Conservation (phyloP, 2,329 filamentous ascomycete genomes). For the Neonectria faginata region DNA sequence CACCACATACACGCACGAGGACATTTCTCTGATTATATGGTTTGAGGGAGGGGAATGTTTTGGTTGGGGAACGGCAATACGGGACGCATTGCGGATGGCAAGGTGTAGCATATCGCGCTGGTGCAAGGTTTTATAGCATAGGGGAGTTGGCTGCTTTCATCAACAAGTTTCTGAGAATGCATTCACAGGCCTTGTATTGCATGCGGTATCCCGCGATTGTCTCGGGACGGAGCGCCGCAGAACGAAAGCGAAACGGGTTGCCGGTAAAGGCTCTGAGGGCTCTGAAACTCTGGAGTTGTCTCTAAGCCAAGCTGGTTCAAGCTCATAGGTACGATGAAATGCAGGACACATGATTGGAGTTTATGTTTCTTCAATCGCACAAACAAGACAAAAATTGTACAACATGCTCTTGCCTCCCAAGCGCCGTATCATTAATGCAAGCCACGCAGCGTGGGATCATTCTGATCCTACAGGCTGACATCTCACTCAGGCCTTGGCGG, state of each 20-base stretch:
- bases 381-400: background rate
- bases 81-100: conserved; percentile 27
- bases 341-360: too few relatives aligned
- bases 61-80: conserved; percentile 16
- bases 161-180: conserved; percentile 9
- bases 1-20: conserved; percentile 35
- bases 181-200: background rate
- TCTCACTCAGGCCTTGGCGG: conserved; percentile 14
- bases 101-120: conserved; percentile 30
- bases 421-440: background rate
- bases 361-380: background rate
- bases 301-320: background rate
- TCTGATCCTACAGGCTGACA: background rate
- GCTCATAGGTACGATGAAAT: background rate
- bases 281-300: background rate
- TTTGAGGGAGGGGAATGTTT: conserved; percentile 11
- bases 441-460: background rate
- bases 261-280: background rate
- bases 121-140: conserved; percentile 25
- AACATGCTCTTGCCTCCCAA: conserved; percentile 1
- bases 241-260: background rate
- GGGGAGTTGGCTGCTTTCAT: conserved; percentile 23
- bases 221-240: background rate
- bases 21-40: conserved; percentile 30
- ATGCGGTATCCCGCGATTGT: background rate